Evolutionary conservation across 352 stramenopile species (phyloP), one percentile per base, ranked within the genome.

Genomic region (Labyrinthula sp.): DNA sequence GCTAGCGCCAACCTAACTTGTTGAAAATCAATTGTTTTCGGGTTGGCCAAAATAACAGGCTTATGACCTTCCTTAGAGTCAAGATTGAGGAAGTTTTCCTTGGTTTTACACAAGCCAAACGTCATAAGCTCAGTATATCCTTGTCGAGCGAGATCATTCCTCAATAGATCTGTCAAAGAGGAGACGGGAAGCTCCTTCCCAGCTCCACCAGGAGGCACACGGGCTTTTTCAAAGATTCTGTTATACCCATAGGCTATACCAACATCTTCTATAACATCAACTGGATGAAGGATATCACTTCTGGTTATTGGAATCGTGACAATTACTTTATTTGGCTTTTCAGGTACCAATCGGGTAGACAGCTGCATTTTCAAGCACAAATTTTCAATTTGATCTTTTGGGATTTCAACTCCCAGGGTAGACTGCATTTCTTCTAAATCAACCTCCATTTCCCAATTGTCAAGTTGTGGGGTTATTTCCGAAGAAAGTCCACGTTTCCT

Each of bases 181-280:
- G 98, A 98, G 1, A 98, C 68, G 5, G 88, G 89, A 59, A 95
- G 82, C 30, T 89, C 72, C 39, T 69, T 68, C 40, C 87, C 91
- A 18, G 95, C 88, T 27, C 87, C 97, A 10, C 68, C 59, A 22
- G 91, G 89, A 24, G 95, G 73, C 47, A 69, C 89, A 29, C 80
- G 79, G 30, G 79, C 74, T n/a, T n/a, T n/a, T n/a, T n/a, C n/a
- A n/a, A n/a, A n/a, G 59, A 99, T 95, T 54, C 97, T 98, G 72
- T 97, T 95, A 64, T 95, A 99, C 28, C 91, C 91, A 64, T 95
- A 98, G 0, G 91, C 89, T 57, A 99, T 97, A 29, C 83, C 89
- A 18, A 99, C 79, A 64, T 99, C 91, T 67, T 99, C 75, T 33
- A 54, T 14, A 22, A 25, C 38, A 27, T 58, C 49, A 3, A 62